Evolutionary conservation across 805 yeast species (phyloP), one percentile per base, ranked within the genome.

Genomic region (Sugiyamaella floridensis): DNA sequence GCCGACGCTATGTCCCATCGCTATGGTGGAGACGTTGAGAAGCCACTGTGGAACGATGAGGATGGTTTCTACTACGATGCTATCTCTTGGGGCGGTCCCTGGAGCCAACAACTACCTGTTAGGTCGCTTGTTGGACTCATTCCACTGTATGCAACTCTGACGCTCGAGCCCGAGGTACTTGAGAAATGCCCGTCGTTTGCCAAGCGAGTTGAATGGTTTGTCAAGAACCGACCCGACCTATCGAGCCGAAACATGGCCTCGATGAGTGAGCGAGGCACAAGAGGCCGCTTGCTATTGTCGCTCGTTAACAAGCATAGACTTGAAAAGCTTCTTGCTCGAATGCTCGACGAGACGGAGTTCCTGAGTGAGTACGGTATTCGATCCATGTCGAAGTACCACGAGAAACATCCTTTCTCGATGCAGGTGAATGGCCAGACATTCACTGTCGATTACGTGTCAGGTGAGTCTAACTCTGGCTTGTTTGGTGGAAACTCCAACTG

Each of bases 401-500:
- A 86, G 64, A 77, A 86, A 54, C 74, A 89, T 66, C 97, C 97
- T 6, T 89, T 83, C 63, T 78, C 80, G 50, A 86, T 89, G 92
- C 78, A 82, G 58, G 95, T 89, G 44, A 76, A 86, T 66, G 95
- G 95, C 15, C 76, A 80, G 59, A 73, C 76, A 41, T 89, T 83
- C 68, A 72, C 75, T 45, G 90, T 88, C 32, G 77, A 78, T 54
- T 88, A 89, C 68, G 77, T 88, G 50, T 85, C 95, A 4, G 96
- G 95, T 29, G 96, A 88, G 64, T 85, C 95, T 28, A 92, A 88
- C 65, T 84, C 95, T 5, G 96, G 96, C 4, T 79, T 90, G 80
- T 89, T 89, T 76, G 97, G 97, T 48, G 97, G 97, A 54, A 89
- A 89, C 67, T 89, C 96, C 19, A 89, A 89, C 70, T 89, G 97